These are phyloP conservation scores for Tephrocybe rancida DNA, from an alignment of 768 basidiomycete genomes.

Conservation along the genomic window DNA sequence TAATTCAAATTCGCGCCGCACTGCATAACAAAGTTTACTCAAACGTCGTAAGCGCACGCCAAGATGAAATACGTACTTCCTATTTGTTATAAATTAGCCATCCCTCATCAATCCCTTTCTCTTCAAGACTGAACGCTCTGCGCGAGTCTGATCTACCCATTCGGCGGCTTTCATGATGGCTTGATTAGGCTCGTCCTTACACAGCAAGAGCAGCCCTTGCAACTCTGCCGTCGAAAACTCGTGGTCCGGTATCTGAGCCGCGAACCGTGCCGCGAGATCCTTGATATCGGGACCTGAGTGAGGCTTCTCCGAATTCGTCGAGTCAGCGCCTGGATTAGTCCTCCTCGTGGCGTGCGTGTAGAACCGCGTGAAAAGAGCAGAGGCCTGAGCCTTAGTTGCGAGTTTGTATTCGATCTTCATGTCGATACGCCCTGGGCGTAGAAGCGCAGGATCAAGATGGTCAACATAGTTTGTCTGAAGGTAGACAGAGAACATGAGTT, in stretches of 20 bases:
- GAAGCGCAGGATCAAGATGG: slow-evolving; percentile 51
- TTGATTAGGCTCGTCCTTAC: slow-evolving; percentile 37
- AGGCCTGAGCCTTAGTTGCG: slow-evolving; percentile 47
- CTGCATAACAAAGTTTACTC: no score
- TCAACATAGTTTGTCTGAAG: slow-evolving; percentile 54
- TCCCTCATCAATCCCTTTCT: no score
- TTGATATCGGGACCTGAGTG: slow-evolving; percentile 15
- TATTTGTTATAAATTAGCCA: no score
- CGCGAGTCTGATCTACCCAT: slow-evolving; percentile 44
- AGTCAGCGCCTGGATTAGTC: no score
- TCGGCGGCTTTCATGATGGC: slow-evolving; percentile 31
- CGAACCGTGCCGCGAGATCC: slow-evolving; percentile 42
- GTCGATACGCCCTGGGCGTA: slow-evolving; percentile 61
- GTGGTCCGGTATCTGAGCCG: slow-evolving; percentile 40
- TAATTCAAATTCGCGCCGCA: no score
- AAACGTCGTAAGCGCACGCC: no score
- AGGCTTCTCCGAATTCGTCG: background rate
- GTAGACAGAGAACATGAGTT: background rate
- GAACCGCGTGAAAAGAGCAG: slow-evolving; percentile 50
- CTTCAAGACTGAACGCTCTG: no score
- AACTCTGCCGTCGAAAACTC: slow-evolving; percentile 61
- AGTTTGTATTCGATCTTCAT: slow-evolving; percentile 52
- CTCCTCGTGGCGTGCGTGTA: slow-evolving; percentile 36
- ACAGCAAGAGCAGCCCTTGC: slow-evolving; percentile 55
- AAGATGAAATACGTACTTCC: no score